phyloP scores from a whole-genome alignment of 108 stramenopile species.

The Nannochloropsis gaditana region DNA sequence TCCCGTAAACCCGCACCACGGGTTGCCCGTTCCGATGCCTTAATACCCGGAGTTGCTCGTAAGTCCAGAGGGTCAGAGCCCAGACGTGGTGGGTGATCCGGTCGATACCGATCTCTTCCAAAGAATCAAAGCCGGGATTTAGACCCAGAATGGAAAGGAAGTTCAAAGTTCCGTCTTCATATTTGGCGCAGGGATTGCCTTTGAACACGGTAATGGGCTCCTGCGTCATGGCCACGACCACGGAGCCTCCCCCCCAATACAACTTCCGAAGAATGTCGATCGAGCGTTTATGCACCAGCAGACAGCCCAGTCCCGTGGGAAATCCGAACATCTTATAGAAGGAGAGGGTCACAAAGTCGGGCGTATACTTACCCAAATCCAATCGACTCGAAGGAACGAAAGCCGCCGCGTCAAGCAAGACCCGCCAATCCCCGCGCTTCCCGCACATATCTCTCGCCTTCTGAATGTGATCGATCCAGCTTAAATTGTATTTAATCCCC shows the following conservation, averaged over 20 bases:
- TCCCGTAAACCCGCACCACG: neutral
- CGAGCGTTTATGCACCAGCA: slow-evolving; percentile 21
- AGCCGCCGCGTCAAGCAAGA: slow-evolving; percentile 11
- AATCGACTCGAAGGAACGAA: slow-evolving; percentile 1
- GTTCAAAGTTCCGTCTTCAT: neutral
- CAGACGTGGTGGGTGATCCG: neutral
- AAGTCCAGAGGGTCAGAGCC: neutral
- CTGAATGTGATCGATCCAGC: slow-evolving; percentile 2
- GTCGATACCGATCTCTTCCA: neutral
- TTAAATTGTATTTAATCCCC: slow-evolving; percentile 1
- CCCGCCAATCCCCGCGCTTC: neutral
- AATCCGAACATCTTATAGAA: slow-evolving; percentile 39
- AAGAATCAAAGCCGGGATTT: neutral
- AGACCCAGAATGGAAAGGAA: slow-evolving; percentile 7
- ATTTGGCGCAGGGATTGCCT: slow-evolving; percentile 1
- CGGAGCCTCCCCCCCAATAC: slow-evolving; percentile 33
- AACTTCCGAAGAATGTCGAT: slow-evolving; percentile 25
- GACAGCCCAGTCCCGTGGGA: slow-evolving; percentile 27
- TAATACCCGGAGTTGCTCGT: neutral
- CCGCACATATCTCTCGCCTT: neutral
- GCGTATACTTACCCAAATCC: slow-evolving; percentile 14
- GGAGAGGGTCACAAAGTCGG: slow-evolving; percentile 32
- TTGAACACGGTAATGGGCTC: slow-evolving; percentile 12
- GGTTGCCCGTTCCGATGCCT: neutral
- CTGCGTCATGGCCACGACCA: slow-evolving; percentile 20